phyloP scores from a whole-genome alignment of 2,329 filamentous ascomycete species.

The Thermochaetoides dissita region DNA sequence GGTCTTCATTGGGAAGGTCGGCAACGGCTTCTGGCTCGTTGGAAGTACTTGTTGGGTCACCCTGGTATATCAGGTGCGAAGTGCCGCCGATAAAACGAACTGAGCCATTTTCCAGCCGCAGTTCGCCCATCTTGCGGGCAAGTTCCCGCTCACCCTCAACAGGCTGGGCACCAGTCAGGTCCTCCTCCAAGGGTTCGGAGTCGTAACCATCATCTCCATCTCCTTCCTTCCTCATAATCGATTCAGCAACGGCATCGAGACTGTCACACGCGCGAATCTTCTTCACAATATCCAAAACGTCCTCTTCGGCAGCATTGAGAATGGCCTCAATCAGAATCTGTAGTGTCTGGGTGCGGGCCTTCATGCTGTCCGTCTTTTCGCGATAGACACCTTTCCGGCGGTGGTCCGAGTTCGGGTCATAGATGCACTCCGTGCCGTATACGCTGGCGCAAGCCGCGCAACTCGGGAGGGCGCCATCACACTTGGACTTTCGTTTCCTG shows the following conservation, averaged over 20 bases:
- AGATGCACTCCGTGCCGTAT: constrained; percentile 79
- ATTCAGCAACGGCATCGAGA: constrained; percentile 41
- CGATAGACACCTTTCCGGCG: constrained; percentile 94
- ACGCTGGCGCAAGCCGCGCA: constrained; percentile 95
- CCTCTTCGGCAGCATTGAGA: constrained; percentile 77
- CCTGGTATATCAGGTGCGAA: constrained; percentile 77
- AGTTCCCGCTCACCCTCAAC: constrained; percentile 60
- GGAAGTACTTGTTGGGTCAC: constrained; percentile 29
- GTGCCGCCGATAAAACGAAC: constrained; percentile 89
- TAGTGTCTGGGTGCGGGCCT: constrained; percentile 73
- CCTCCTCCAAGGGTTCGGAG: constrained; percentile 23
- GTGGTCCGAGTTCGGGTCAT: constrained; percentile 93
- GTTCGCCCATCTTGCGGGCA: constrained; percentile 83
- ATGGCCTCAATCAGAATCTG: constrained; percentile 90
- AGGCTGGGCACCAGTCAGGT: constrained; percentile 26
- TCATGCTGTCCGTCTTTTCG: constrained; percentile 78
- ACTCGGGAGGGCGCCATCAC: constrained; percentile 79
- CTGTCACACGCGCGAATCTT: constrained; percentile 78
- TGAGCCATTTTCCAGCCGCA: constrained; percentile 74
- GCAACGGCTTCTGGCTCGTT: constrained; percentile 31
- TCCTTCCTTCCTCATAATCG: constrained; percentile 33
- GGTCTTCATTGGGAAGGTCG: constrained; percentile 44
- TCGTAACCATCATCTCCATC: constrained; percentile 26
- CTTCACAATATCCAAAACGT: constrained; percentile 66
- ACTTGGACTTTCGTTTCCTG: constrained; percentile 69